Evolutionary conservation across 2,329 filamentous ascomycete species (phyloP).

Genomic region (Trichoderma sp.): DNA sequence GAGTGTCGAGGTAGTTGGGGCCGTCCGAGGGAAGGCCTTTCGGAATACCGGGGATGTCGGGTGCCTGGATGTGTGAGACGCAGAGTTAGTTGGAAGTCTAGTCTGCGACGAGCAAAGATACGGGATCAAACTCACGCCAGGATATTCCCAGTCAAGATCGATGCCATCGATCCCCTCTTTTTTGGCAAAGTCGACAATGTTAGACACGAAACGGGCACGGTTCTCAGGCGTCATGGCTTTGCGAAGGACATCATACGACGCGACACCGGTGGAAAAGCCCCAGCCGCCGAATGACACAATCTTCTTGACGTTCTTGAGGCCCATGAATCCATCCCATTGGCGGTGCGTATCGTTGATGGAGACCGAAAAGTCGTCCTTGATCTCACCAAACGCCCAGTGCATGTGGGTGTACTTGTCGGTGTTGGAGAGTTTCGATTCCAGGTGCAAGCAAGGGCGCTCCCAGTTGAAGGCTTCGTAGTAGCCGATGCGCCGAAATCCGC

Average conservation of each 20-base stretch:
- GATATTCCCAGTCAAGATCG: conserved; percentile 49
- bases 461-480: conserved; percentile 33
- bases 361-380: conserved; percentile 33
- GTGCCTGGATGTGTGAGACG: neutral
- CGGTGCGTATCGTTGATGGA: conserved; percentile 32
- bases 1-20: conserved; percentile 16
- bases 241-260: conserved; percentile 33
- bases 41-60: conserved; percentile 25
- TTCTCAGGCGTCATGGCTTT: conserved; percentile 37
- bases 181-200: conserved; percentile 43
- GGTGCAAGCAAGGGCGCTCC: conserved; percentile 26
- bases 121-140: conserved; percentile 31
- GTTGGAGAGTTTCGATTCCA: conserved; percentile 21
- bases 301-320: conserved; percentile 32
- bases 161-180: conserved; percentile 44
- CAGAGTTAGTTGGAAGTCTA: neutral
- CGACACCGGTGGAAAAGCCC: conserved; percentile 34
- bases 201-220: conserved; percentile 39
- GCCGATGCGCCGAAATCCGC: conserved; percentile 30
- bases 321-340: conserved; percentile 35
- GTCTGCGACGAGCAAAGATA: too few relatives aligned
- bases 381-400: conserved; percentile 38
- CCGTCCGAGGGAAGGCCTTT: conserved; percentile 1
- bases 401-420: conserved; percentile 32
- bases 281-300: conserved; percentile 39